A percentile compares a stretch with the other conserved stretches of the same genome.
phyloP scores from a whole-genome alignment of 768 basidiomycete genomes.

The Epithele typhae region DNA sequence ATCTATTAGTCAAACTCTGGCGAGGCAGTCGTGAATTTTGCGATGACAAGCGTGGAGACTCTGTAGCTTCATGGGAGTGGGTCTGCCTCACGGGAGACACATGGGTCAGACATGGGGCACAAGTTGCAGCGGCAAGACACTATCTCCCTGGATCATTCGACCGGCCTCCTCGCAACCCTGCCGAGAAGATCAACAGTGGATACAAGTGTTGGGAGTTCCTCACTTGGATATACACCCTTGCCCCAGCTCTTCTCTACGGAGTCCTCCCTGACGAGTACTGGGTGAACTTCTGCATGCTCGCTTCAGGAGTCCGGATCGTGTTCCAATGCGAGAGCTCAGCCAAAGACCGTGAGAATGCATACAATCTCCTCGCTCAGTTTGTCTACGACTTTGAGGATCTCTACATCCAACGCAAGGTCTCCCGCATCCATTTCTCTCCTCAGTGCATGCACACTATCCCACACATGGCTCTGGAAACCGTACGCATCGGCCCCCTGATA shows the following conservation, averaged over 20 bases:
- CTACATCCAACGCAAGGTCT: conserved; percentile 27
- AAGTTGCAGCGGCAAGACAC: conserved; percentile 25
- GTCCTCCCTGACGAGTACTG: conserved; percentile 24
- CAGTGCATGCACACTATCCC: conserved; percentile 30
- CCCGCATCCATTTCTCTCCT: conserved; percentile 30
- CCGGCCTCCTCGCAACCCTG: conserved; percentile 36
- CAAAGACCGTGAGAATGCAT: neutral
- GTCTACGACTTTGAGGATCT: conserved; percentile 31
- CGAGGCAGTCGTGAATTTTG: conserved; percentile 19
- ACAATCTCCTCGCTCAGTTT: conserved; percentile 24
- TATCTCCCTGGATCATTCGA: conserved; percentile 40
- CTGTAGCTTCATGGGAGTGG: conserved; percentile 28
- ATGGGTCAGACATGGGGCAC: conserved; percentile 35
- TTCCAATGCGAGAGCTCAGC: conserved; percentile 19
- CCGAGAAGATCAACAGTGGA: conserved; percentile 33
- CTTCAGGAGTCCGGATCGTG: conserved; percentile 20
- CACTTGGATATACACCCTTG: conserved; percentile 18
- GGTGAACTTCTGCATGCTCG: conserved; percentile 26
- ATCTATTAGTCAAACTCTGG: conserved; percentile 31
- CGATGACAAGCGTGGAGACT: conserved; percentile 10
- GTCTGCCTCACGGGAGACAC: conserved; percentile 12
- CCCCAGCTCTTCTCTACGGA: conserved; percentile 23
- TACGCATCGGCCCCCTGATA: conserved; percentile 15
- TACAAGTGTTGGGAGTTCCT: conserved; percentile 28
- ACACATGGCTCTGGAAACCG: conserved; percentile 25